Evolutionary conservation across 352 stramenopile genomes (phyloP), one percentile per base, ranked within the genome.

Genomic region (Phytophthora litchii): DNA sequence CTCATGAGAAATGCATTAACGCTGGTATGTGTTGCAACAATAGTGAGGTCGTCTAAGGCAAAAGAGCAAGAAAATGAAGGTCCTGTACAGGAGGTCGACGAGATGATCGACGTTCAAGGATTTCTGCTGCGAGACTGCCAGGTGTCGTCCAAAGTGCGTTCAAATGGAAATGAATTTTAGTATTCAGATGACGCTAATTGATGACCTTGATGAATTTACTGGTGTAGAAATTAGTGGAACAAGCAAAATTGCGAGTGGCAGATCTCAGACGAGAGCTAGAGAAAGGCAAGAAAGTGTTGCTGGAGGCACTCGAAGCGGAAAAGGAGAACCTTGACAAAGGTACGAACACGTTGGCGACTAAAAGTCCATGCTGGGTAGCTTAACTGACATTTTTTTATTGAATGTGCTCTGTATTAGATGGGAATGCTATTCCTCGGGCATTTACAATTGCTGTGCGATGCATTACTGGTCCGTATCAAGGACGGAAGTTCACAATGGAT

Each of bases 361-460:
- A 45, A 21, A 32, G 14, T 14, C 5, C 5, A 27, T 41, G 49
- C 53, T 27, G 14, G 14, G 11, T 27, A 55, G 9, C 10, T 48
- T 7, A 3, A 47, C 55, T 67, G 21, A 64, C 31, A n/a, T 51
- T 7, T 32, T 13, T 27, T 10, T 44, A 12, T 49, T 10, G 5
- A 25, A 27, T 47, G 40, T 55, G 20, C 29, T 21, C 10, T 62
- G 4, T 16, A 23, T 31, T 40, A 73, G 63, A 67, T 25, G 51
- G 43, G 17, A 64, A 73, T 31, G 38, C 36, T 19, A 56, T 64
- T 25, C 60, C 72, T 3, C 44, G 54, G 23, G 65, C 68, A 7
- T 84, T 79, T 64, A 67, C 80, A 11, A 76, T 91, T 38, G 70
- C 60, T 8, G 76, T 92, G 27, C 64, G 68, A 42, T 86, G 78